phyloP scores from a whole-genome alignment of 495 filamentous ascomycete species.

The Aspergillus nidulans region DNA sequence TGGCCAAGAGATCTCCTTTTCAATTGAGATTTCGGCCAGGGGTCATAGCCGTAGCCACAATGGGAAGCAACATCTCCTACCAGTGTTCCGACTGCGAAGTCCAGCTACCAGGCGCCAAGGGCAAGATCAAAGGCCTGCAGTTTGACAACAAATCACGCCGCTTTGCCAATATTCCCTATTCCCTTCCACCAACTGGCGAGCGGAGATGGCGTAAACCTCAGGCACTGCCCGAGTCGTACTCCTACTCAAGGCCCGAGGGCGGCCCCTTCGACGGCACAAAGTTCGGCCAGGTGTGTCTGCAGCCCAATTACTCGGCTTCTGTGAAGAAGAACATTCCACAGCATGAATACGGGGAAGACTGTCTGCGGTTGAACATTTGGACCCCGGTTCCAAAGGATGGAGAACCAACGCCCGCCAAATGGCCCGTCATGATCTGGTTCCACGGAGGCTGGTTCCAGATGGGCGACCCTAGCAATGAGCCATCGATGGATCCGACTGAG shows the following conservation, averaged over 20 bases:
- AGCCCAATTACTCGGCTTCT: constrained; percentile 26
- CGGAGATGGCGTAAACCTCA: constrained; percentile 40
- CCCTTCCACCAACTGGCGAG: constrained; percentile 37
- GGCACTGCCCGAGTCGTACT: constrained; percentile 34
- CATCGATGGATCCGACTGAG: constrained; percentile 37
- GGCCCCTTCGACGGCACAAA: constrained; percentile 33
- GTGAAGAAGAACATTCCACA: constrained; percentile 19
- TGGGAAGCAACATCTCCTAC: constrained; percentile 14
- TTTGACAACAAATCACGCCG: constrained; percentile 22
- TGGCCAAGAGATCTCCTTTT: not conserved
- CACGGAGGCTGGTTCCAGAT: constrained; percentile 51
- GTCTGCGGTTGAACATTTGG: constrained; percentile 44
- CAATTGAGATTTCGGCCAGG: too few species aligned
- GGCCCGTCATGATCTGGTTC: constrained; percentile 55
- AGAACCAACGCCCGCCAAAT: constrained; percentile 22
- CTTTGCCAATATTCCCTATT: constrained; percentile 46
- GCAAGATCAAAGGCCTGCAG: constrained; percentile 19
- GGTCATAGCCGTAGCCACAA: too few species aligned
- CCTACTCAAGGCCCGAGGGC: constrained; percentile 14
- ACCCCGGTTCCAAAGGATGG: constrained; percentile 24
- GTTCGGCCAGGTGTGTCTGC: constrained; percentile 44
- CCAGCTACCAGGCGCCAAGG: not conserved
- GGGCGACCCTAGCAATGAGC: constrained; percentile 32
- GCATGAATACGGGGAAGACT: constrained; percentile 38
- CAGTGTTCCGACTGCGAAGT: constrained; percentile 7